These are phyloP conservation scores for Galeopsis tetrahit DNA, from an alignment of 257 asterid genomes.

Conservation along the genomic window DNA sequence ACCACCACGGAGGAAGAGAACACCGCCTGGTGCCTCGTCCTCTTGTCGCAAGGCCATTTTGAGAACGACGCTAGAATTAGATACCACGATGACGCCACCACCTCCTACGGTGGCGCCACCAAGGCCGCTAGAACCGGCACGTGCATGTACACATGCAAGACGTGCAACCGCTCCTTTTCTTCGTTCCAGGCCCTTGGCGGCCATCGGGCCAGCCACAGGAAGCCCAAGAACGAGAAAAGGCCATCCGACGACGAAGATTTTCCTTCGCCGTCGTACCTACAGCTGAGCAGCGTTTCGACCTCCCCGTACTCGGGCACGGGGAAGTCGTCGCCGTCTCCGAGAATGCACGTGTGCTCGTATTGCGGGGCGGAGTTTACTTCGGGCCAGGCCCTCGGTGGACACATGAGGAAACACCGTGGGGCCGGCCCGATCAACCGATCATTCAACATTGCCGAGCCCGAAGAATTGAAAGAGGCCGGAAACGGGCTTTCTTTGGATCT, in stretches of 20 bases:
- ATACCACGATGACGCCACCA: constrained; percentile 5
- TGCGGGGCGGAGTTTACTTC: constrained; percentile 72
- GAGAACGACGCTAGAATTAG: neutral
- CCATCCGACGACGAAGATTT: constrained; percentile 50
- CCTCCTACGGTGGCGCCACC: constrained; percentile 3
- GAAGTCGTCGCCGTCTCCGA: constrained; percentile 45
- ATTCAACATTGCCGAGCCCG: constrained; percentile 28
- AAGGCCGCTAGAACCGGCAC: constrained; percentile 9
- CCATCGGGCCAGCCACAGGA: constrained; percentile 76
- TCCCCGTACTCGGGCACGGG: constrained; percentile 27
- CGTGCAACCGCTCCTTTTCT: constrained; percentile 57
- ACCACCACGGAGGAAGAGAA: constrained; percentile 58
- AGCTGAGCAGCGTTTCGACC: constrained; percentile 46
- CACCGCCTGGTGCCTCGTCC: constrained; percentile 63
- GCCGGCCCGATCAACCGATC: constrained; percentile 34
- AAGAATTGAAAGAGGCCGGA: constrained; percentile 35
- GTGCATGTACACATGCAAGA: constrained; percentile 63
- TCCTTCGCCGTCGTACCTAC: constrained; percentile 53
- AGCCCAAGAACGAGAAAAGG: constrained; percentile 46
- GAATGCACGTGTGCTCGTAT: constrained; percentile 59
- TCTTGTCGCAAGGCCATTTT: constrained; percentile 51
- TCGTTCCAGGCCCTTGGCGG: constrained; percentile 84
- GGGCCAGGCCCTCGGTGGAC: constrained; percentile 77
- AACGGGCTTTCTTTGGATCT: constrained; percentile 68
- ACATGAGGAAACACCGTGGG: constrained; percentile 68